phyloP scores from a whole-genome alignment of 1,284 basidiomycete species.

The Apiotrichum akiyoshidainum region DNA sequence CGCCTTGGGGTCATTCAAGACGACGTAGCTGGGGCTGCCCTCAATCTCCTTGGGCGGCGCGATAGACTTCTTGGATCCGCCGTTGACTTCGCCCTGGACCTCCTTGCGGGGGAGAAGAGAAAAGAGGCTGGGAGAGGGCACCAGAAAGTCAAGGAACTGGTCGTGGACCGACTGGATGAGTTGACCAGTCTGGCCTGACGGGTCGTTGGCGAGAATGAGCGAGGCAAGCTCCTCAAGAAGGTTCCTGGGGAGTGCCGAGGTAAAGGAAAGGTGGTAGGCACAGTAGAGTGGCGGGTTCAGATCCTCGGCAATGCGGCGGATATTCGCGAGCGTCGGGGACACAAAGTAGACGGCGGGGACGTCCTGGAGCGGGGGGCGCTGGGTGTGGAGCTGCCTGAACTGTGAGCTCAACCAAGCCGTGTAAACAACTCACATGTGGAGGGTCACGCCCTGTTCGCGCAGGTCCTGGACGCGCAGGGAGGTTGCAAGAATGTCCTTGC shows the following conservation, averaged over 20 bases:
- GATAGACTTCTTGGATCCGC: constrained; percentile 24
- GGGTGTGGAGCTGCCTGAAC: constrained; percentile 80
- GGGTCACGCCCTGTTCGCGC: constrained; percentile 90
- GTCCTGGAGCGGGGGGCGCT: constrained; percentile 84
- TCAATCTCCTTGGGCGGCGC: constrained; percentile 40
- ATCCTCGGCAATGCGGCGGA: constrained; percentile 80
- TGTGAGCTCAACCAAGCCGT: not conserved
- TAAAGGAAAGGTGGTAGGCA: constrained; percentile 91
- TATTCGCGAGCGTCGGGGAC: constrained; percentile 79
- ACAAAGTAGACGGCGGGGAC: constrained; percentile 98
- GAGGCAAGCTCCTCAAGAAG: constrained; percentile 92
- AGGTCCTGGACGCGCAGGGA: constrained; percentile 93
- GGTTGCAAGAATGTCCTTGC: constrained; percentile 94
- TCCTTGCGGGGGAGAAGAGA: constrained; percentile 66
- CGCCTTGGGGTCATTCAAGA: constrained; percentile 88
- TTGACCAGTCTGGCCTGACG: constrained; percentile 66
- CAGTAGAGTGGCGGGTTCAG: constrained; percentile 86
- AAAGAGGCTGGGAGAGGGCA: constrained; percentile 91
- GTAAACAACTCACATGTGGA: constrained; percentile 77
- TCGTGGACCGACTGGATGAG: constrained; percentile 77
- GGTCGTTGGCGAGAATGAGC: constrained; percentile 70
- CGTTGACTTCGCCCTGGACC: constrained; percentile 30
- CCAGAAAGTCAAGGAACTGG: constrained; percentile 95
- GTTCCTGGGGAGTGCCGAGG: constrained; percentile 80
- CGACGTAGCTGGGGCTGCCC: constrained; percentile 62